Evolutionary conservation across 1,284 basidiomycete species (phyloP), one percentile per base, ranked within the genome.

Genomic region (Trichosporon sp.): DNA sequence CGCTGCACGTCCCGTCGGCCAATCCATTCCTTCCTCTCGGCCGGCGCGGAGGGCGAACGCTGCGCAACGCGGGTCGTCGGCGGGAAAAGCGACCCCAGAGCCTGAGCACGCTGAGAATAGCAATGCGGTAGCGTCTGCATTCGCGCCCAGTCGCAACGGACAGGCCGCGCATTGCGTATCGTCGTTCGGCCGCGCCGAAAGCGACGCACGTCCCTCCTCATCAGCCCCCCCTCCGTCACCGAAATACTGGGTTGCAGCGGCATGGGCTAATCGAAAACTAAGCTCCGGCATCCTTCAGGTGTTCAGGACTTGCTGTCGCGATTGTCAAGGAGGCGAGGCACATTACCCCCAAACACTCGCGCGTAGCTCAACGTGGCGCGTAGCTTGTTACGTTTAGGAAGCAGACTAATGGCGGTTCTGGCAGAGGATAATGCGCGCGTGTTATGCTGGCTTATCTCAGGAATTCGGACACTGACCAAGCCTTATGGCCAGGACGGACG

Each of bases 1-100:
- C 51, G 51, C 1, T 26, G 1, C 26, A 26, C 26, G 26, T 26
- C 26, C 19, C 21, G n/a, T 21, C 19, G 51, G 19, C 51, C n/a
- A 54, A 63, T 63, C 37, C 32, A 11, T 63, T 8, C n/a, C 11
- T 8, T 4, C 12, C 12, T n/a, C 21, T 35, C 6, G 16, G 65
- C 16, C 19, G 64, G 40, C 10, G 64, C 46, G n/a, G 54, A 68
- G 66, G 35, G 59, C 48, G 46, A 37, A 32, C 21, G 38, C 66
- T 59, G 40, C 37, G 32, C 40, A 48, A 7, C 21, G 64, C 12
- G 65, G 35, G 69, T 43, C 38, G 2, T 12, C 11, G 10, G 26
- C 19, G 43, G 43, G 43, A 46, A 11, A 5, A 14, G 16, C 43
- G 43, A 46, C 4, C 43, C 16, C 43, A n/a, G 10, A 54, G 14